Evolutionary conservation across 345 rosid genomes (phyloP).

Genomic region (Hypericum perforatum): DNA sequence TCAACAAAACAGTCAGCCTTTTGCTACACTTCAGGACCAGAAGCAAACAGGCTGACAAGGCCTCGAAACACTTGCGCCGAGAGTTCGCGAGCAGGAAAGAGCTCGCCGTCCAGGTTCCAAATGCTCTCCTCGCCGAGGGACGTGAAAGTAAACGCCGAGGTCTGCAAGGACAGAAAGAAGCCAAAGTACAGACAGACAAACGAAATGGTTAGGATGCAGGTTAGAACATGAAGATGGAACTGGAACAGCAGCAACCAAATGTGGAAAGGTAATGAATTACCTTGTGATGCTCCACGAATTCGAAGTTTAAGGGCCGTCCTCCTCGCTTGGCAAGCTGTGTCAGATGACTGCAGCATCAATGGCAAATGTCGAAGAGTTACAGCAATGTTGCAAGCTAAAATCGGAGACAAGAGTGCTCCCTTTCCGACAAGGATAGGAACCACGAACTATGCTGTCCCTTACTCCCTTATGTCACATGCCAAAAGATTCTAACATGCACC

Average conservation of each 20-base stretch:
- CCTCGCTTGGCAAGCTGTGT: conserved; percentile 78
- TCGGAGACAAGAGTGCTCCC: no score
- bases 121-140: conserved; percentile 67
- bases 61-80: conserved; percentile 91
- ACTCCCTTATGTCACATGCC: no score
- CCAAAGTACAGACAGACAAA: no score
- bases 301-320: conserved; percentile 64
- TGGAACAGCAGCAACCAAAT: background rate
- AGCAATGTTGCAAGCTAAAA: no score
- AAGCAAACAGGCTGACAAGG: conserved; percentile 69
- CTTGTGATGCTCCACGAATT: conserved; percentile 88
- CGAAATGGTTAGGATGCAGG: no score
- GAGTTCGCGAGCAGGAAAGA: conserved; percentile 70
- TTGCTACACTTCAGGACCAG: conserved; percentile 74
- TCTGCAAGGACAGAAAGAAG: conserved; percentile 30
- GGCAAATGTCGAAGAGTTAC: background rate
- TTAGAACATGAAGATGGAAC: no score
- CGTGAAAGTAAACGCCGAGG: conserved; percentile 74
- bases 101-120: conserved; percentile 96
- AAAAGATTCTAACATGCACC: no score
- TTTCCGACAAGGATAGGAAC: no score
- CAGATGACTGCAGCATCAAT: conserved; percentile 58
- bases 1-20: background rate
- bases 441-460: no score
- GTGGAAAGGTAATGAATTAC: conserved; percentile 16